Evolutionary conservation across 306 rosid genomes (phyloP), one percentile per base, ranked within the genome.

Genomic region (Hippophae gyantsensis): DNA sequence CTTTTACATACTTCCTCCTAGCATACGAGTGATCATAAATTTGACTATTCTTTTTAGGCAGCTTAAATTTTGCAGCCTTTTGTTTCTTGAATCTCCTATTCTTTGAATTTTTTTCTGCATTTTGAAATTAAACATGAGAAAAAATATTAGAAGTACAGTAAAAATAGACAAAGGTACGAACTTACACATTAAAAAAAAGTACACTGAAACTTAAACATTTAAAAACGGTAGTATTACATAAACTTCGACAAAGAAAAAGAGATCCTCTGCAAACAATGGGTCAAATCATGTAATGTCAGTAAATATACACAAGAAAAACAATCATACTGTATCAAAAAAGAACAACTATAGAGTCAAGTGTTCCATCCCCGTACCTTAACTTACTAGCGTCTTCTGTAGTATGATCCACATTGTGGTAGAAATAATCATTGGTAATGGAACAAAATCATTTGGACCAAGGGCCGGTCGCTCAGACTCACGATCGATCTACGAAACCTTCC

Each of bases 401-500:
- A 54, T 47, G 72, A 32, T 55, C 57, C 42, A 43, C 43, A 47
- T 64, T 64, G 63, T 70, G 32, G 25, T 64, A 27, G 75, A 23
- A 60, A 48, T 64, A 52, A 74, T 48, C 38, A 62, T 63, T 14
- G 68, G 74, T 52, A 69, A 49, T 11, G 89, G 96, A 69, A 60
- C 74, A 66, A 87, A 92, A 68, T 85, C 93, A 42, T 62, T 69
- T 13, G 81, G 76, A 58, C 82, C 56, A 76, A 87, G 81, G 67
- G 85, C 68, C 13, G 99, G 89, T 57, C 96, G 96, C 56, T 92
- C 99, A 6, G 81, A 67, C 71, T 88, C 95, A 65, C 95, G 69
- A 69, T 92, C 95, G 69, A 69, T 92, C 99, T 43, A 92, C 99
- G 45, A 87, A 92, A 61, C 72, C 79, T 68, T 82, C 89, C 93